Base-by-base conservation (phyloP, 305 asterid species). In the Solanum aculeatissimum region DNA sequence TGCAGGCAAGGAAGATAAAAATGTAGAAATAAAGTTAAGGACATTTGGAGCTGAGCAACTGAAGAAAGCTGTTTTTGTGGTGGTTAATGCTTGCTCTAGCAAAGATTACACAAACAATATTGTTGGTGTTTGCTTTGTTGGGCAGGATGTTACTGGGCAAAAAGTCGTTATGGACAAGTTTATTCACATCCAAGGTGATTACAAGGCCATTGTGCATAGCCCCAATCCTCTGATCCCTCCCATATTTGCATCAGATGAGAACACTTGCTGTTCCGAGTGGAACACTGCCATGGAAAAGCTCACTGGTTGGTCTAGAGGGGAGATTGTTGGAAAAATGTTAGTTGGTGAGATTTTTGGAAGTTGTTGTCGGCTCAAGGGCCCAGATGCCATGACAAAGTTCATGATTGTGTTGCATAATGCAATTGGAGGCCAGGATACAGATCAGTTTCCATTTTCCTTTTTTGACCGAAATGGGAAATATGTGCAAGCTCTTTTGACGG, bases 41-140 rank as follows among this genome's bases (percentile, higher is more conserved):
- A 93, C 95, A 45, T 93, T 90, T 85, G 95, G 92, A 84, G 58
- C 87, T 7, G 92, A 90, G 85, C 87, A 89, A 74, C 92, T 66
- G 27, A 86, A 84, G 80, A 87, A 89, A 84, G 96, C 92, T 63
- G 92, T 95, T 32, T 94, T 88, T 70, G 88, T 95, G 85, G 93
- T 93, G 86, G 98, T 95, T 51, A 95, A 95, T 86, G 98, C 98
- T 83, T 95, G 98, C 91, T 89, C 92, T 82, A 95, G 98, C 94
- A 95, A 91, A 91, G 98, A 95, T 87, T 92, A 91, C 71, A 89
- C 94, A 13, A 83, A 90, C 88, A 91, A 89, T 83, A 92, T 94
- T 38, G 94, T 95, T n/a, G 98, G 98, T 19, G 95, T 91, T 62
- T 95, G 98, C 91, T 95, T 95, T 84, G 94, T 95, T 80, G 98